These are phyloP conservation scores for Nephromyces sp. DNA, from an alignment of 169 alveolate genomes.

Conservation along the genomic window DNA sequence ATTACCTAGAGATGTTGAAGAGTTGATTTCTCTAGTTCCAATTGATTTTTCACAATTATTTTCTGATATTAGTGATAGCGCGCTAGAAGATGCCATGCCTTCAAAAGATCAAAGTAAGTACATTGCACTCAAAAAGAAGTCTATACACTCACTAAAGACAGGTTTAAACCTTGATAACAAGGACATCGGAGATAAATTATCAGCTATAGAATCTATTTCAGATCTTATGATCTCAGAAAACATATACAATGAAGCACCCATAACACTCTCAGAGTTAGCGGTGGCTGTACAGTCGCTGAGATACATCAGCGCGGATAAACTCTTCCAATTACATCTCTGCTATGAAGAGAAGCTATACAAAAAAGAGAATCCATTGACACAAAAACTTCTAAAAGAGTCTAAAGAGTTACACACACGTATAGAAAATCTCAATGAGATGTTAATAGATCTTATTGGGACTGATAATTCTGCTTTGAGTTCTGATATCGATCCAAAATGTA, in stretches of 20 bases:
- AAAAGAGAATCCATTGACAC: constrained; percentile 15
- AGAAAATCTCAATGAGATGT: constrained; percentile 23
- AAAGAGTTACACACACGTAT: constrained; percentile 26
- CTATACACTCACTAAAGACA: no score
- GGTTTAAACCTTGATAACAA: no score
- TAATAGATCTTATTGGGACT: constrained; percentile 9
- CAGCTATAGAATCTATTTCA: no score
- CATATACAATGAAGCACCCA: constrained; percentile 33
- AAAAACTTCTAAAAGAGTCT: constrained; percentile 27
- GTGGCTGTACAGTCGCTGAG: constrained; percentile 40
- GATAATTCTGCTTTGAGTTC: neutral
- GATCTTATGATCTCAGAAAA: constrained; percentile 28
- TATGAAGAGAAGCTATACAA: constrained; percentile 31
- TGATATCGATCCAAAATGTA: neutral
- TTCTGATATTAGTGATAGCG: constrained; percentile 6
- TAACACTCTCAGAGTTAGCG: constrained; percentile 35
- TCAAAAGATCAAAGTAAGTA: constrained; percentile 2
- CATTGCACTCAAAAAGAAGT: constrained; percentile 21
- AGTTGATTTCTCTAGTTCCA: constrained; percentile 26
- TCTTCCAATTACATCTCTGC: constrained; percentile 24
- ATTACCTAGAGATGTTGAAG: constrained; percentile 35
- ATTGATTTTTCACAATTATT: constrained; percentile 26
- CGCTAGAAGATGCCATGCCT: constrained; percentile 8
- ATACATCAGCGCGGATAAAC: constrained; percentile 24
- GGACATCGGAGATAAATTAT: no score